These are phyloP conservation scores for Globisporangium apiculatum DNA, from an alignment of 352 stramenopile genomes.

Conservation along the genomic window DNA sequence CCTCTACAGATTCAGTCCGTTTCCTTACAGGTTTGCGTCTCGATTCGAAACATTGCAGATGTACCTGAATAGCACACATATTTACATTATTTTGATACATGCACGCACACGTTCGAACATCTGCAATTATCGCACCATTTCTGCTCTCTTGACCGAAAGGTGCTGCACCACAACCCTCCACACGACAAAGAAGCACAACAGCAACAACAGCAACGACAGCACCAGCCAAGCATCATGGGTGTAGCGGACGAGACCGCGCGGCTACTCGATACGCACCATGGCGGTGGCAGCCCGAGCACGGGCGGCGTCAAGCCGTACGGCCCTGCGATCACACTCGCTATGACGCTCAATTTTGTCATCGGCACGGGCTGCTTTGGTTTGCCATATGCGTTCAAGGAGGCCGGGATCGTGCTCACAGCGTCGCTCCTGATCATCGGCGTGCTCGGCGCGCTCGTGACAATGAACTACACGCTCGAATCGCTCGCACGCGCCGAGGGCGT, in stretches of 20 bases:
- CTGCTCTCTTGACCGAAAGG: too few relatives aligned
- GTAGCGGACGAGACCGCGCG: constrained; percentile 19
- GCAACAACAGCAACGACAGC: constrained; percentile 4
- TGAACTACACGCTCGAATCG: constrained; percentile 87
- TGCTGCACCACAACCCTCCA: too few relatives aligned
- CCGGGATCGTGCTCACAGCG: constrained; percentile 54
- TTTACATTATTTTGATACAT: too few relatives aligned
- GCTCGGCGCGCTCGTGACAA: constrained; percentile 59
- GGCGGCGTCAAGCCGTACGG: constrained; percentile 61
- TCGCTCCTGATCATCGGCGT: constrained; percentile 58
- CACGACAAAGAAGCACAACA: background rate
- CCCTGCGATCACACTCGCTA: constrained; percentile 57
- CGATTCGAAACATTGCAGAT: too few relatives aligned
- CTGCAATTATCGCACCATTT: too few relatives aligned
- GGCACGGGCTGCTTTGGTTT: constrained; percentile 83
- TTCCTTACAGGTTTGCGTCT: too few relatives aligned
- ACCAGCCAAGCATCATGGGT: background rate
- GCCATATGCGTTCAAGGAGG: constrained; percentile 70
- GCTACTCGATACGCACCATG: constrained; percentile 17
- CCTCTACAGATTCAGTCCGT: too few relatives aligned
- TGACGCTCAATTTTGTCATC: constrained; percentile 85
- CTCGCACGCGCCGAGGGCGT: constrained; percentile 73
- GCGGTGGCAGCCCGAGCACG: constrained; percentile 5
- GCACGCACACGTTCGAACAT: too few relatives aligned
- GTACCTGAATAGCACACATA: too few relatives aligned